phyloP scores from a whole-genome alignment of 192 early-diverging fungal genomes.

The Rhizophagus sp. region DNA sequence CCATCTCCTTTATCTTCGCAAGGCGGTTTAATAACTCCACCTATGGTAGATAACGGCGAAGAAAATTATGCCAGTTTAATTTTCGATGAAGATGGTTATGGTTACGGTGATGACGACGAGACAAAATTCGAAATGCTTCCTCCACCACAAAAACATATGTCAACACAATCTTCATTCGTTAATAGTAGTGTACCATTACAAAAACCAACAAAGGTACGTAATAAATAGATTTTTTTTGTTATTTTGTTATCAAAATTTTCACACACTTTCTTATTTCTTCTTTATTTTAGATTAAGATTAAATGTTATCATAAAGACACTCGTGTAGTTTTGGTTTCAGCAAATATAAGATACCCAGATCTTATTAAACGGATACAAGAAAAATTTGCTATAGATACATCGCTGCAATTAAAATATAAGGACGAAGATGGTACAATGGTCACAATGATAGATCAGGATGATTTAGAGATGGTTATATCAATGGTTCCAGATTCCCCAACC shows the following conservation, averaged over 20 bases:
- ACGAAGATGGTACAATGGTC: conserved; percentile 85
- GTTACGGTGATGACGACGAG: conserved; percentile 16
- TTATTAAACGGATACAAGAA: conserved; percentile 53
- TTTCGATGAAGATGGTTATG: conserved; percentile 2
- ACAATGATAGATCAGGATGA: conserved; percentile 92
- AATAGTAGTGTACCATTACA: neutral
- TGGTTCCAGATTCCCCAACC: neutral
- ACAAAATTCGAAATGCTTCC: conserved; percentile 36
- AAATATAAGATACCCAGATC: conserved; percentile 52
- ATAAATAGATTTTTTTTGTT: neutral
- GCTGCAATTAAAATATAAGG: conserved; percentile 77
- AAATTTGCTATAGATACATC: conserved; percentile 57
- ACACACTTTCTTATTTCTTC: neutral
- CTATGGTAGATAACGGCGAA: neutral
- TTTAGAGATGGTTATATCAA: conserved; percentile 61
- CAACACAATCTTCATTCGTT: neutral
- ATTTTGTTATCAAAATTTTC: neutral
- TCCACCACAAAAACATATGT: conserved; percentile 30
- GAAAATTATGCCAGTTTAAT: neutral
- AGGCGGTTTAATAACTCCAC: neutral
- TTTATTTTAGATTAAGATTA: conserved; percentile 50
- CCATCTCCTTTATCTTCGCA: neutral
- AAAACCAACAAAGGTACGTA: neutral
- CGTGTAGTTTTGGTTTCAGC: conserved; percentile 60
- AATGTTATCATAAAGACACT: conserved; percentile 68